Evolutionary conservation across 352 stramenopile species (phyloP).

Genomic region (Stephanocyclus meneghinianus): DNA sequence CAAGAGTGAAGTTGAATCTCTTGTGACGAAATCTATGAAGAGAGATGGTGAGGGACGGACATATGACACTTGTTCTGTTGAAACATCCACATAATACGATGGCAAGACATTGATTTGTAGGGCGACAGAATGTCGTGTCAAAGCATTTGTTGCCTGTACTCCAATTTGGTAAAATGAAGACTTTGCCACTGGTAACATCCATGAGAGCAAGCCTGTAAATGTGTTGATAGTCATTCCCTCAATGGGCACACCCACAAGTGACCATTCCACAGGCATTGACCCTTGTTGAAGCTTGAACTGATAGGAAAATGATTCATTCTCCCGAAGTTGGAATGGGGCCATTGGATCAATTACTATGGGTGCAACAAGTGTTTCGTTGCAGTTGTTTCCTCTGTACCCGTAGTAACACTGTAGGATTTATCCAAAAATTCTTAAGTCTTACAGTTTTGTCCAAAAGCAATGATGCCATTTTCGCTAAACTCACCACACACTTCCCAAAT

Average conservation of each 20-base stretch:
- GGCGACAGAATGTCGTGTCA: constrained; percentile 1
- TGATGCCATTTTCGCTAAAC: not conserved
- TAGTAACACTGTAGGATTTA: constrained; percentile 19
- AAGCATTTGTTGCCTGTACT: constrained; percentile 33
- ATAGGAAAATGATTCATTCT: constrained; percentile 22
- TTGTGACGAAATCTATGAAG: constrained; percentile 23
- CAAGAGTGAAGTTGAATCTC: constrained; percentile 6
- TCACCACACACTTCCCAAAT: constrained; percentile 26
- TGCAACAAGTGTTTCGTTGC: constrained; percentile 23
- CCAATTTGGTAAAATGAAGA: not conserved
- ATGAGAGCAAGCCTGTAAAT: constrained; percentile 14
- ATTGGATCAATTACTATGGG: constrained; percentile 15
- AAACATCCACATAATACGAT: constrained; percentile 31
- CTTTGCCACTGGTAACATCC: constrained; percentile 9
- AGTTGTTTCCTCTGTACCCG: constrained; percentile 23
- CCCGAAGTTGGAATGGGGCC: constrained; percentile 9
- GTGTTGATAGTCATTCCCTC: constrained; percentile 22
- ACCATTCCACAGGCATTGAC: constrained; percentile 24
- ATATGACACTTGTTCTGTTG: constrained; percentile 7
- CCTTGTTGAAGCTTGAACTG: constrained; percentile 27
- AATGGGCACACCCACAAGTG: constrained; percentile 13
- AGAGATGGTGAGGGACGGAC: constrained; percentile 22
- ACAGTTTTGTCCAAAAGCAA: no score
- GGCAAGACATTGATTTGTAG: constrained; percentile 16
- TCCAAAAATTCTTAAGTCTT: no score